Base-by-base conservation (phyloP, 768 basidiomycete genomes). In the Hebeloma cylindrosporum region DNA sequence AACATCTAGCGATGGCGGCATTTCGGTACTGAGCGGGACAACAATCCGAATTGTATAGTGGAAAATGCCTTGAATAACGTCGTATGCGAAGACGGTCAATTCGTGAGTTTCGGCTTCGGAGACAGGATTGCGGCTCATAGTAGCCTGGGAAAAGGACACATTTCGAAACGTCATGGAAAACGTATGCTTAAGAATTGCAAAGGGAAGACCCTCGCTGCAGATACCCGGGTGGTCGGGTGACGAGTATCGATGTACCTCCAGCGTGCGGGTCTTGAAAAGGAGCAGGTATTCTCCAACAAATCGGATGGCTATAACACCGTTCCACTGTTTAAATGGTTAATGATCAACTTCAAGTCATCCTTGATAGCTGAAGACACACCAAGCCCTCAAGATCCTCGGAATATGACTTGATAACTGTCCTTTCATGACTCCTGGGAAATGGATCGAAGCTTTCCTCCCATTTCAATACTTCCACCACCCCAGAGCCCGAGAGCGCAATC, bases 201-300 rank as follows among this genome's bases (percentile, higher is more conserved):
- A 42, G 3, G 35, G 23, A 25, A 20, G 21, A 33, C 45, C 17
- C 16, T 37, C 42, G 46, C 54, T 33, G 40, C 40, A 22, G 34
- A 59, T 37, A 20, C 70, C 51, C 0, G 70, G 60, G 10, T 14
- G 10, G 7, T 10, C 13, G 26, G 10, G 13, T 16, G 17, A n/a
- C 3, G 41, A 35, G 32, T 54, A 54, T 32, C 60, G 43, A 47
- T 72, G 68, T 2, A 79, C 59, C 45, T 82, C 78, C 17, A 84
- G 52, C 1, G 79, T 72, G 4, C 73, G 75, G 1, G 70, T 62
- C 45, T 73, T 78, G 54, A 82, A 71, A 17, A 76, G 67, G 18
- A 83, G 60, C n/a, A 83, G 52, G 41, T 77, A 74, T 0, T 68
- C 62, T 2, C 74, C 78, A 28, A 77, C 64, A 29, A 82, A 67